phyloP scores from a whole-genome alignment of 257 asterid genomes.

The Plantago elongata region DNA sequence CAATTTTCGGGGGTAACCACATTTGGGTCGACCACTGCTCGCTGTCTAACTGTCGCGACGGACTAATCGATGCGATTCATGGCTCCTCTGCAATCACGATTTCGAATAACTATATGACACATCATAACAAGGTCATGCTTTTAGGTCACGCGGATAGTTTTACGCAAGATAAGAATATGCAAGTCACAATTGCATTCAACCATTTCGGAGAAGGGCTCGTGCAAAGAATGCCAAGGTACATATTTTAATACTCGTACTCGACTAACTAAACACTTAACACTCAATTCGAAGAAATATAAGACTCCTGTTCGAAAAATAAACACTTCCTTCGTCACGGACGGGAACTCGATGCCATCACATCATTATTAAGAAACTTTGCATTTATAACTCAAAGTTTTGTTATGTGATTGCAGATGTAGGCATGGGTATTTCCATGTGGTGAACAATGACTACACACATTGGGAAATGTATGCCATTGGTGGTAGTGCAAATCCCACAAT shows the following conservation, averaged over 20 bases:
- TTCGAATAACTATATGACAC: constrained; percentile 71
- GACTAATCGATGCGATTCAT: constrained; percentile 73
- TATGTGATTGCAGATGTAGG: constrained; percentile 50
- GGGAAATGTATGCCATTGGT: constrained; percentile 95
- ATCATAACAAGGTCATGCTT: constrained; percentile 81
- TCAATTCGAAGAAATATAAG: too few relatives aligned
- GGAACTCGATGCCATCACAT: too few relatives aligned
- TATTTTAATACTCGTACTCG: too few relatives aligned
- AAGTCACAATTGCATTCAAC: constrained; percentile 85
- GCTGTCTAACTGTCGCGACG: constrained; percentile 66
- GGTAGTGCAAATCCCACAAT: constrained; percentile 90
- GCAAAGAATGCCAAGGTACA: constrained; percentile 91
- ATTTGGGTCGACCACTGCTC: constrained; percentile 91
- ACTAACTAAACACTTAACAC: too few relatives aligned
- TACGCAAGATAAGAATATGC: constrained; percentile 63
- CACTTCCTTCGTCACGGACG: too few relatives aligned
- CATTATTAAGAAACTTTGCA: neutral
- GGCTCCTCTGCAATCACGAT: constrained; percentile 81
- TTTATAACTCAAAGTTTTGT: neutral
- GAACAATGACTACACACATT: constrained; percentile 90
- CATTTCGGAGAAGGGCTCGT: constrained; percentile 91
- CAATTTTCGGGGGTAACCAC: constrained; percentile 77
- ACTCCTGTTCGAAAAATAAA: too few relatives aligned
- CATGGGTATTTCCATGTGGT: constrained; percentile 94
- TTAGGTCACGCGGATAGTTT: constrained; percentile 71